Conservation (phyloP, 371 early-diverging fungal species). For the Lichtheimia ramosa region DNA sequence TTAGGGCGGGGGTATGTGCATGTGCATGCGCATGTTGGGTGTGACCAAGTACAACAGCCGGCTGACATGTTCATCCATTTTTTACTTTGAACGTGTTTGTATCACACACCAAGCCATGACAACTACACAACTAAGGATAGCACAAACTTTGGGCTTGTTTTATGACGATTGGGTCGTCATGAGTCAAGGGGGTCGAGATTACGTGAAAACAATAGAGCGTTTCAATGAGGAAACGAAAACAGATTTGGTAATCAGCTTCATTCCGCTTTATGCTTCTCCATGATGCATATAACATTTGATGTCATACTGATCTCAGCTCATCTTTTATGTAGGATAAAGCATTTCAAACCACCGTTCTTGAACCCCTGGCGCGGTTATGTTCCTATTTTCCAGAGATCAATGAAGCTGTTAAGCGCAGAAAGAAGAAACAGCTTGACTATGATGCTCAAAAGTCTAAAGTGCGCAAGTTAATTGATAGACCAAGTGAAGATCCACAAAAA, state of each 20-base stretch:
- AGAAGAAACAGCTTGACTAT: constrained; percentile 87
- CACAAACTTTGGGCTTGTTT: constrained; percentile 74
- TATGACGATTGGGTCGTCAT: constrained; percentile 56
- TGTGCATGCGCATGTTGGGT: neutral
- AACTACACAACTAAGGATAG: constrained; percentile 78
- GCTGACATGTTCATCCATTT: neutral
- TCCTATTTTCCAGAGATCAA: constrained; percentile 92
- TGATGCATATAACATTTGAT: too few species aligned
- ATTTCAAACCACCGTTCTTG: constrained; percentile 82
- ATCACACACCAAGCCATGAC: constrained; percentile 65
- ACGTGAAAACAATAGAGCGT: constrained; percentile 75
- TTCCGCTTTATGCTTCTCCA: too few species aligned
- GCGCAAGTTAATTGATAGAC: constrained; percentile 78
- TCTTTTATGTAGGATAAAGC: constrained; percentile 63
- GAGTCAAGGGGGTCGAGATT: constrained; percentile 54
- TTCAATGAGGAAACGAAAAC: constrained; percentile 80
- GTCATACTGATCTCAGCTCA: too few species aligned
- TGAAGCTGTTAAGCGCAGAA: constrained; percentile 85
- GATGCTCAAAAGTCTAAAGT: constrained; percentile 76
- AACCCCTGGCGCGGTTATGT: constrained; percentile 84
- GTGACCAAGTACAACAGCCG: neutral
- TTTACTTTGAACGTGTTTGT: neutral
- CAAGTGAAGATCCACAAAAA: constrained; percentile 72
- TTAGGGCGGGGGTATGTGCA: neutral
- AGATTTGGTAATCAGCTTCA: constrained; percentile 55